Evolutionary conservation across 139 green algal genomes (phyloP).

Genomic region (Axilococcus clingmanii): DNA sequence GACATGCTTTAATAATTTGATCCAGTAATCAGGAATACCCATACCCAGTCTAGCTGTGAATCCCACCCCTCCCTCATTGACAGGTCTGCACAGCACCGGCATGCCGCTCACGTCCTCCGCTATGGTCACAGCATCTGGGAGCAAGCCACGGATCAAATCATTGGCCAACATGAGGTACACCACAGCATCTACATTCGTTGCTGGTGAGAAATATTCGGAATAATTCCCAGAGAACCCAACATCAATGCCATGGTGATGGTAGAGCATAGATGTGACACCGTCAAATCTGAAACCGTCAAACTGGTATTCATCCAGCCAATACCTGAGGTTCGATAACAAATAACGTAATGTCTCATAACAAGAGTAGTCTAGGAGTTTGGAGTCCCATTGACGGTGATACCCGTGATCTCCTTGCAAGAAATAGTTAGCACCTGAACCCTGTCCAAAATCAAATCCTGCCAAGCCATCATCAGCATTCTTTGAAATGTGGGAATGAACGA

Average conservation of each 20-base stretch:
- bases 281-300: conserved; percentile 97
- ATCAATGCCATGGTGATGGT: conserved; percentile 92
- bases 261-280: conserved; percentile 96
- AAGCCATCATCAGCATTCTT: conserved; percentile 83
- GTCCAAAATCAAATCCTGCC: conserved; percentile 84
- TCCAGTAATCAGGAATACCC: conserved; percentile 91
- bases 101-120: conserved; percentile 94
- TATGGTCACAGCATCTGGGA: conserved; percentile 64
- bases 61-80: conserved; percentile 78
- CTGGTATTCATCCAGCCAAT: conserved; percentile 87
- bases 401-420: conserved; percentile 73
- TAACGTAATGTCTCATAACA: conserved; percentile 76
- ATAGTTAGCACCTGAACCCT: conserved; percentile 65
- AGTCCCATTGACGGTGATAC: conserved; percentile 90
- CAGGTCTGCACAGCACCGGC: conserved; percentile 78
- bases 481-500: conserved; percentile 87
- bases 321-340: conserved; percentile 90
- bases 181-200: conserved; percentile 86
- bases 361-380: conserved; percentile 77
- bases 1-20: conserved; percentile 48
- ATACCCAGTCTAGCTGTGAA: conserved; percentile 91
- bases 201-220: conserved; percentile 14
- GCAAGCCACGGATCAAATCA: conserved; percentile 67
- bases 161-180: conserved; percentile 97
- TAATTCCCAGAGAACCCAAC: conserved; percentile 76